Conservation (phyloP, 257 asterid species). For the Solanum gandarillasii region DNA sequence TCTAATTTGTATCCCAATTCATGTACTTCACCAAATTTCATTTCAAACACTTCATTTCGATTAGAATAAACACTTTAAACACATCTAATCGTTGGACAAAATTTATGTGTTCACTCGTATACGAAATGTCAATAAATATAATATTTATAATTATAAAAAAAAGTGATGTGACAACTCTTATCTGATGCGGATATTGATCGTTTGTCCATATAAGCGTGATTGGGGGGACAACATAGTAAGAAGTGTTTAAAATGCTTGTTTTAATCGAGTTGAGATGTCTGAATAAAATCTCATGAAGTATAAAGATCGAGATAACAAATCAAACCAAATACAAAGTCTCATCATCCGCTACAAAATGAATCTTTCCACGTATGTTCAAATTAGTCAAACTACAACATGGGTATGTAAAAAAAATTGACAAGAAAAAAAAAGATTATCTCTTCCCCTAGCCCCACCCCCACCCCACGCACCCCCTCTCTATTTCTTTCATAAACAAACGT, state of each 20-base stretch:
- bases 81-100: not conserved
- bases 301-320: not conserved
- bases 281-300: too few species aligned
- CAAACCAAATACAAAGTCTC: not conserved
- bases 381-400: not conserved
- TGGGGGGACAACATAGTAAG: rapidly evolving
- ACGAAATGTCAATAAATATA: too few species aligned
- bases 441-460: not conserved
- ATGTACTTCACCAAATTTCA: not conserved
- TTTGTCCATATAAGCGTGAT: not conserved
- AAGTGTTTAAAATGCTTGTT: too few species aligned
- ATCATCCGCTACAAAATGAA: not conserved
- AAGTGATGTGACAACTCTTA: too few species aligned
- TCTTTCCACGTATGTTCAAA: rapidly evolving
- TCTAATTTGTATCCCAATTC: not conserved
- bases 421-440: not conserved
- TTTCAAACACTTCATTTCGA: too few species aligned
- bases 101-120: too few species aligned
- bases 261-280: too few species aligned
- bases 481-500: constrained; percentile 18
- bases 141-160: too few species aligned
- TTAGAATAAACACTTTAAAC: not conserved
- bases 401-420: rapidly evolving
- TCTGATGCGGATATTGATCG: too few species aligned
- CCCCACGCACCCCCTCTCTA: constrained; percentile 18